These are phyloP conservation scores for Huntiella moniliformis DNA, from an alignment of 2,329 filamentous ascomycete genomes.

Conservation along the genomic window DNA sequence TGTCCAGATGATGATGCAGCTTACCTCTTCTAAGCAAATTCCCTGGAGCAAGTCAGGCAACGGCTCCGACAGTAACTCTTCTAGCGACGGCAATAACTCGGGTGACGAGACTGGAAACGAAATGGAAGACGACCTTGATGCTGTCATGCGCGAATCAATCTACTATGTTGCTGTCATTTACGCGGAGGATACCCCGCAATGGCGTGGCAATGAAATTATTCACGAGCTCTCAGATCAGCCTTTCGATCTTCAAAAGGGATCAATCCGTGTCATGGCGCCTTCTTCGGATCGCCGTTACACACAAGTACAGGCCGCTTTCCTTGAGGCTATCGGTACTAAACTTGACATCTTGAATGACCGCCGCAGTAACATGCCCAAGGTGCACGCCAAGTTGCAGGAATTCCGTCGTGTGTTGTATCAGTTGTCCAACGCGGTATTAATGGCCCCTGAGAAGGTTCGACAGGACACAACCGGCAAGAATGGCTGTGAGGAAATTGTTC, in stretches of 20 bases:
- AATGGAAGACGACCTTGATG: not conserved
- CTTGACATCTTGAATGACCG: constrained; percentile 83
- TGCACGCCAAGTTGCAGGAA: constrained; percentile 77
- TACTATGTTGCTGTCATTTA: constrained; percentile 37
- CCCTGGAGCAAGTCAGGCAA: constrained; percentile 22
- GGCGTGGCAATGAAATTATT: constrained; percentile 61
- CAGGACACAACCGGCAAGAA: constrained; percentile 58
- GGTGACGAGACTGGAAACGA: not conserved
- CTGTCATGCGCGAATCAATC: constrained; percentile 30
- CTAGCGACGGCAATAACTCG: not conserved
- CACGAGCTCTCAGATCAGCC: constrained; percentile 57
- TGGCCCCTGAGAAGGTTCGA: constrained; percentile 85
- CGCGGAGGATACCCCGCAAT: constrained; percentile 59
- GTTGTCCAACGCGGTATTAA: constrained; percentile 95
- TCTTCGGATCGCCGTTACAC: constrained; percentile 63
- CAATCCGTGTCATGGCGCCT: constrained; percentile 73
- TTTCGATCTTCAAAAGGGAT: constrained; percentile 70
- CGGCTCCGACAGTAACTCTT: constrained; percentile 32
- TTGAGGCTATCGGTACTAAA: constrained; percentile 62
- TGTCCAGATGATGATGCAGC: constrained; percentile 71
- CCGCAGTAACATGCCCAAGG: constrained; percentile 78
- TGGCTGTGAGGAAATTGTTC: constrained; percentile 86
- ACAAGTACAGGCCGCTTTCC: constrained; percentile 60
- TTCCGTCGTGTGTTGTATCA: constrained; percentile 94
- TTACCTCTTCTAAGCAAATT: constrained; percentile 33